Conservation (phyloP, 139 green algal species). For the Micractinium sp. region DNA sequence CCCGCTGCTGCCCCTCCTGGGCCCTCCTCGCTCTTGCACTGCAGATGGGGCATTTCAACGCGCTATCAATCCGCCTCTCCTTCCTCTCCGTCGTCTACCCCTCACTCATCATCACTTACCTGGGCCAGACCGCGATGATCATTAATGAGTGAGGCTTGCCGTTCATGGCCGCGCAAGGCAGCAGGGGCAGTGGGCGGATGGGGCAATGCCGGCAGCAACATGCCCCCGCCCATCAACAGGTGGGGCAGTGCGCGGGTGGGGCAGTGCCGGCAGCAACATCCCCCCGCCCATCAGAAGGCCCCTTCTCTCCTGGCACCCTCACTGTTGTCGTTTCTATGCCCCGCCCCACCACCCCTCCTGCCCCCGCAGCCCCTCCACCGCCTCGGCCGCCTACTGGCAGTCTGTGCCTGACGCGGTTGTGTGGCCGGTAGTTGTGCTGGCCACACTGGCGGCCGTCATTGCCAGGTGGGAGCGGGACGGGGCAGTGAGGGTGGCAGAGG, state of each 20-base stretch:
- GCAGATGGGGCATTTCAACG: neutral
- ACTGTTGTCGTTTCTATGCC: neutral
- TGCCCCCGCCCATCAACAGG: neutral
- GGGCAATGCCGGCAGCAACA: neutral
- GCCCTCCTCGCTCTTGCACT: too few species aligned
- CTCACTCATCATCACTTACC: constrained; percentile 67
- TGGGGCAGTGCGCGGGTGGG: neutral
- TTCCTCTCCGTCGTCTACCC: constrained; percentile 60
- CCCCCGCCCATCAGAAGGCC: neutral
- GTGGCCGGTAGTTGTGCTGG: constrained; percentile 65
- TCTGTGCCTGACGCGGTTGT: constrained; percentile 41
- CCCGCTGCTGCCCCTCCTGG: too few species aligned
- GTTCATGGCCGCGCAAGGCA: neutral
- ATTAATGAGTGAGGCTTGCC: neutral
- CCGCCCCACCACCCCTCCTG: neutral
- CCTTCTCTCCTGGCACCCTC: neutral
- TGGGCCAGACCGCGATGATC: constrained; percentile 63
- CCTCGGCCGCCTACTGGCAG: constrained; percentile 34
- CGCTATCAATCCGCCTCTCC: constrained; percentile 4
- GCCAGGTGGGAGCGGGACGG: constrained; percentile 16
- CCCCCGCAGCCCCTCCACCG: neutral
- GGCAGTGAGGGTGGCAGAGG: too few species aligned
- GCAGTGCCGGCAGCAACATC: neutral
- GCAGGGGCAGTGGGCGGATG: neutral
- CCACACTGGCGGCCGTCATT: constrained; percentile 59